Evolutionary conservation across 495 filamentous ascomycete genomes (phyloP), one percentile per base, ranked within the genome.

Genomic region (Massariosphaeria phaeospora): DNA sequence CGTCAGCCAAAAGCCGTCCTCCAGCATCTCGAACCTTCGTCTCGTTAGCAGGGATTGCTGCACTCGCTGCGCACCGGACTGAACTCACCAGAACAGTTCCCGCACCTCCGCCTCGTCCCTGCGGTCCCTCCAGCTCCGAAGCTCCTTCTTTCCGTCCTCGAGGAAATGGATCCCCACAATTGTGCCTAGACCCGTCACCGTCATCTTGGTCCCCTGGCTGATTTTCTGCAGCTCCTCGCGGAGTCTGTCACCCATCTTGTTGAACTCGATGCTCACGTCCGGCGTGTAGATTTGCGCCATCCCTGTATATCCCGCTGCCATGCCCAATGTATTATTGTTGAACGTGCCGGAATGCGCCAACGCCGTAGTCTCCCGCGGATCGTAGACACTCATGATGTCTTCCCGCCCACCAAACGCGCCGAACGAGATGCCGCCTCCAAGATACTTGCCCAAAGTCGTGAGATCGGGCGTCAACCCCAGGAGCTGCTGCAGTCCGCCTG

Each of bases 261-360:
- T 77, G 13, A 78, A 67, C 29, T 49, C 60, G 18, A 57, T 47
- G 15, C 65, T 57, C 6, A 66, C 66, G n/a, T 70, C 69, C 0
- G 73, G 65, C 23, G 71, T 74, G 52, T 71, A 76, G 1, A 79
- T 62, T 27, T 70, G 40, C 8, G 56, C 48, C 10, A 80, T 58
- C 2, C 70, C 80, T 6, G 66, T 67, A 48, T 67, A 70, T 4
- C 79, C 82, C 5, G 73, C 78, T 24, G 67, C 69, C 78, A 84
- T 83, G 0, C 75, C 74, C 11, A 85, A 60, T 1, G 75, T 74
- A 55, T 85, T 85, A 57, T 85, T 86, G 47, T 86, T 84, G 61
- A 83, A 86, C 0, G 83, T 86, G 0, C 83, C 83, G 0, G 80
- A 77, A 52, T 86, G 83, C 3, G 36, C 42, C 2, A 59, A 20